Evolutionary conservation across 1,284 basidiomycete species (phyloP), one percentile per base, ranked within the genome.

Genomic region (Leucoagaricus sp.): DNA sequence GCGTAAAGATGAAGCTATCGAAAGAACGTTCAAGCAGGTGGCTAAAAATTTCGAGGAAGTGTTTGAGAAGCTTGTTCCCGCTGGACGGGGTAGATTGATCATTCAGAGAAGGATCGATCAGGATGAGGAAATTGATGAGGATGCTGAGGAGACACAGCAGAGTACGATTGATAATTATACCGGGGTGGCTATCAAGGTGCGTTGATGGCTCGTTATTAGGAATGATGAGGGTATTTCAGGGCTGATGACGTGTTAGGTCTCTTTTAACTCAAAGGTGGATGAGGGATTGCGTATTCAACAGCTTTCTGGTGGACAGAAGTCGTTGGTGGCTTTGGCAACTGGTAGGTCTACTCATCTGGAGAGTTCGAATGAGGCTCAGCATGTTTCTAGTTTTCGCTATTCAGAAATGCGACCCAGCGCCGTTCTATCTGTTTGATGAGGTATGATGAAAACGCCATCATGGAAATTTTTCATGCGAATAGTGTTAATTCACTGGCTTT

Each of bases 351-450:
- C 13, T 6, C 29, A 3, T 17, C 29, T 9, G n/a, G 8, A 1
- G 7, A 15, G 13, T 2, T n/a, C 1, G 4, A 23, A 23, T 7
- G n/a, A 9, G 25, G 31, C 33, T 7, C 45, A 21, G 17, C 31
- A 26, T 7, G 8, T 17, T 9, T 26, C 1, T 64, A 90, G 96
- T 99, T 17, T 99, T 99, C 68, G 95, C 96, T 7, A 99, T 99
- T 65, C 97, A 99, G 72, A 98, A 97, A 73, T 98, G 96, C 71
- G 97, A 99, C 68, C 97, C 97, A 1, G 97, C 97, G 0, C 97
- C 97, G 0, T 99, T 99, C 78, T 99, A 99, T 73, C 81, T 99
- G n/a, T 99, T 99, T 69, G 97, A 99, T 70, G 97, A 99, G 81
- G 89, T 88, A 63, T 34, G 71, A 55, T 13, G 28, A 36, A n/a